Conservation (phyloP, 208 protist species). For the Acanthamoeba comandoni region DNA sequence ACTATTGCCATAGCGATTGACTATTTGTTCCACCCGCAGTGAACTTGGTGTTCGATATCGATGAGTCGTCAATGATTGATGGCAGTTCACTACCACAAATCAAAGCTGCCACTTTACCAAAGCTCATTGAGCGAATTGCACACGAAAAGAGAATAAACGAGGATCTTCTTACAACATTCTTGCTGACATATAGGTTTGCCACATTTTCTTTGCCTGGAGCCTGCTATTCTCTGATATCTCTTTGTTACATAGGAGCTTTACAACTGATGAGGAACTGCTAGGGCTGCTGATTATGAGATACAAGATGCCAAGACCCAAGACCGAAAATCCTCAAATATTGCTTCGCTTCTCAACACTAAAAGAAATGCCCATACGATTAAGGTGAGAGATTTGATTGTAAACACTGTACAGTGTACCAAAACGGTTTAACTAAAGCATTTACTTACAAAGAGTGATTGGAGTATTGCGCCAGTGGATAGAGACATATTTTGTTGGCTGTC, state of each 20-base stretch:
- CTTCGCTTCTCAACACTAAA: slow-evolving; percentile 9
- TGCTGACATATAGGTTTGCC: slow-evolving; percentile 66
- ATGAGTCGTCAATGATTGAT: slow-evolving; percentile 52
- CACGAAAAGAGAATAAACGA: slow-evolving; percentile 47
- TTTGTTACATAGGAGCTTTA: slow-evolving; percentile 12
- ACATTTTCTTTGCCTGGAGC: too few relatives aligned
- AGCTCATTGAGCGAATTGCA: slow-evolving; percentile 72
- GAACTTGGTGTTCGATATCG: slow-evolving; percentile 61
- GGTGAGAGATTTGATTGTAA: slow-evolving; percentile 9
- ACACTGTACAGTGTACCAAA: too few relatives aligned
- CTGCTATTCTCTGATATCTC: too few relatives aligned
- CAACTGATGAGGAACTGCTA: slow-evolving; percentile 44
- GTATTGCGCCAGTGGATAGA: slow-evolving; percentile 32
- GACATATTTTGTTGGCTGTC: not conserved
- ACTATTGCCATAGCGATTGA: too few relatives aligned
- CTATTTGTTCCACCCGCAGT: too few relatives aligned
- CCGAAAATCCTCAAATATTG: not conserved
- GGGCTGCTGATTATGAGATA: slow-evolving; percentile 71
- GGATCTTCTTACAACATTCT: slow-evolving; percentile 41
- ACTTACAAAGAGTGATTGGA: not conserved
- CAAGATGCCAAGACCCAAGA: slow-evolving; percentile 68
- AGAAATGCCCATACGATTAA: slow-evolving; percentile 11
- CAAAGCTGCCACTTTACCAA: slow-evolving; percentile 71
- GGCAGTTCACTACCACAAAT: slow-evolving; percentile 23
- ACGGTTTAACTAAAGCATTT: not conserved